Evolutionary conservation across 2,329 filamentous ascomycete genomes (phyloP).

Genomic region (Cyphellophora attinorum): DNA sequence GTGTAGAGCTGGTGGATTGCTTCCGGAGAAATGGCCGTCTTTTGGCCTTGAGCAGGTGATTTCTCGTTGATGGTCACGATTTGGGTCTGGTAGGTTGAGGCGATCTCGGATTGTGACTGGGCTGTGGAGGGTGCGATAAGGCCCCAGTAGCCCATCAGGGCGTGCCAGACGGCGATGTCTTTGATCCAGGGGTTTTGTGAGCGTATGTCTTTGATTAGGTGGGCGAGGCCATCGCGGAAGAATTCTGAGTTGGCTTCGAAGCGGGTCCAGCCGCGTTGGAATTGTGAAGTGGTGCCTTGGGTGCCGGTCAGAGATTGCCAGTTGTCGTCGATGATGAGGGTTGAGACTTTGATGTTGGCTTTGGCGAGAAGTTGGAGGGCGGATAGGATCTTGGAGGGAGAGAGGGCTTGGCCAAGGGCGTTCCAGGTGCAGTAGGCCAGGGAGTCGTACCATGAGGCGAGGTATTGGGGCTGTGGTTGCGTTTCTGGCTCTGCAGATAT

Average conservation of each 20-base stretch:
- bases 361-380: conserved; percentile 64
- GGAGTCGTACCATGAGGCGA: conserved; percentile 84
- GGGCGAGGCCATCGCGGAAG: conserved; percentile 72
- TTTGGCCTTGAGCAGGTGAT: conserved; percentile 46
- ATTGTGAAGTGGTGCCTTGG: conserved; percentile 40
- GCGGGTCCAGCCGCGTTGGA: conserved; percentile 55
- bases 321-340: conserved; percentile 91
- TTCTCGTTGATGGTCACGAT: conserved; percentile 42
- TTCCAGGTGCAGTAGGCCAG: conserved; percentile 98
- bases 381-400: conserved; percentile 65
- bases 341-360: conserved; percentile 67
- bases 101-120: conserved; percentile 58
- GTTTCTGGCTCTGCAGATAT: conserved; percentile 39
- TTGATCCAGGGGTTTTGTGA: conserved; percentile 60
- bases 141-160: conserved; percentile 81
- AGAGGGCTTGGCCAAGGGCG: conserved; percentile 72
- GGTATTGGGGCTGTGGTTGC: conserved; percentile 45
- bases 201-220: conserved; percentile 60
- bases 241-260: conserved; percentile 76
- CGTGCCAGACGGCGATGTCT: conserved; percentile 91
- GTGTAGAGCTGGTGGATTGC: conserved; percentile 72
- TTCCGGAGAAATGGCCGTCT: conserved; percentile 64
- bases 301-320: conserved; percentile 69
- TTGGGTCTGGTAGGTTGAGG: conserved; percentile 66
- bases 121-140: conserved; percentile 71